These are phyloP conservation scores for Phytophthora ramorum DNA, from an alignment of 352 stramenopile genomes.

Conservation along the genomic window DNA sequence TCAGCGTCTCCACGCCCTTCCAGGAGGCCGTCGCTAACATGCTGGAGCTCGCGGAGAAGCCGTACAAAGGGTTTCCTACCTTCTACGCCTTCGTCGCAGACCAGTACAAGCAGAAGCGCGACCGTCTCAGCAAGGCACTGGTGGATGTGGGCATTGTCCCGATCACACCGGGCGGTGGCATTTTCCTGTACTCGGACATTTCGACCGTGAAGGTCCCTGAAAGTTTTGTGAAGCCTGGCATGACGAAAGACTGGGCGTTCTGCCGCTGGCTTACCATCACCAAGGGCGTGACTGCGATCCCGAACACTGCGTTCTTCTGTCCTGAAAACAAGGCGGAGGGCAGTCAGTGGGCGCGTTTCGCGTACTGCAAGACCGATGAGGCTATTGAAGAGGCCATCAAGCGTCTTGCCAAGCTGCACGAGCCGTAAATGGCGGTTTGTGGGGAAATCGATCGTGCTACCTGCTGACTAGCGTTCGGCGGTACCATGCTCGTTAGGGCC, in stretches of 20 bases:
- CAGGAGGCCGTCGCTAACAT: constrained; percentile 87
- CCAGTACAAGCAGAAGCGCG: constrained; percentile 79
- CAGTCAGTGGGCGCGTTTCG: constrained; percentile 90
- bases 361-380: constrained; percentile 97
- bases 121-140: constrained; percentile 62
- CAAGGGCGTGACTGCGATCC: constrained; percentile 93
- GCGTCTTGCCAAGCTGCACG: constrained; percentile 53
- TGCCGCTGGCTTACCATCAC: constrained; percentile 92
- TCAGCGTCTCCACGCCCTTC: constrained; percentile 87
- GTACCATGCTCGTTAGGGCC: background rate
- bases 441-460: constrained; percentile 11
- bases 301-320: constrained; percentile 93
- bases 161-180: constrained; percentile 69
- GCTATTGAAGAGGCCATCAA: constrained; percentile 89
- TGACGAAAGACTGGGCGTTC: constrained; percentile 92
- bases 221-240: constrained; percentile 51
- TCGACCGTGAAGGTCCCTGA: constrained; percentile 64
- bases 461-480: constrained; percentile 7
- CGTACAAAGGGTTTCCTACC: constrained; percentile 73
- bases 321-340: constrained; percentile 75
- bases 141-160: constrained; percentile 66
- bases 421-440: constrained; percentile 18
- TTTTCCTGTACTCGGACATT: constrained; percentile 87
- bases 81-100: constrained; percentile 87
- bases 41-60: constrained; percentile 68